These are phyloP conservation scores for Seminavis robusta DNA, from an alignment of 108 stramenopile species.

Conservation along the genomic window DNA sequence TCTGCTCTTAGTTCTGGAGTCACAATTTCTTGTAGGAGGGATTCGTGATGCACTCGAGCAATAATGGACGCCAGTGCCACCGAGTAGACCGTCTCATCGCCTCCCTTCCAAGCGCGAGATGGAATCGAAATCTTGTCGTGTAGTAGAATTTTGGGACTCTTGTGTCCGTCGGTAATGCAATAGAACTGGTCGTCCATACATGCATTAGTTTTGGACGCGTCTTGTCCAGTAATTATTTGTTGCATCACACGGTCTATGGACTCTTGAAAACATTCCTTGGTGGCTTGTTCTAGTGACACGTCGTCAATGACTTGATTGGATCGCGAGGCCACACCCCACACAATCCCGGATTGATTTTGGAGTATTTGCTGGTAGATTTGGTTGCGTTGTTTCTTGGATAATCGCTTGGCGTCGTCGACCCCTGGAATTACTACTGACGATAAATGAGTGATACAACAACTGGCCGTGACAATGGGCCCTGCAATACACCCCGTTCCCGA, in stretches of 20 bases:
- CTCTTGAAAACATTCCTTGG: constrained; percentile 57
- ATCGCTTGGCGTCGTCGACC: constrained; percentile 67
- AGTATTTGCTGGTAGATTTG: constrained; percentile 52
- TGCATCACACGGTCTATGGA: constrained; percentile 60
- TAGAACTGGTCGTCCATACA: constrained; percentile 15
- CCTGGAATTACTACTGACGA: neutral
- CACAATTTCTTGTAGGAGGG: constrained; percentile 39
- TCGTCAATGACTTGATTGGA: constrained; percentile 57
- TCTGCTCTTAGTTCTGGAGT: too few relatives aligned
- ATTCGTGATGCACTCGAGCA: constrained; percentile 54
- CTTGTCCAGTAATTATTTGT: neutral
- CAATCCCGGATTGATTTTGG: constrained; percentile 40
- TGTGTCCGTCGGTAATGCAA: constrained; percentile 72
- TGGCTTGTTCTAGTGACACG: constrained; percentile 39
- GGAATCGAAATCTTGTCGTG: constrained; percentile 39
- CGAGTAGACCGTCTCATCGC: constrained; percentile 62
- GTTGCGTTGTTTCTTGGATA: constrained; percentile 31
- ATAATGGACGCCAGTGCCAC: constrained; percentile 71
- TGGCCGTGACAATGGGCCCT: constrained; percentile 71
- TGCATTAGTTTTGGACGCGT: neutral
- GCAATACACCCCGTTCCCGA: constrained; percentile 76
- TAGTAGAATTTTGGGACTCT: constrained; percentile 67
- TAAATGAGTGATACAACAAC: constrained; percentile 37
- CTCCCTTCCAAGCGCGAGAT: constrained; percentile 66
- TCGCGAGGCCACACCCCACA: constrained; percentile 34